Base-by-base conservation (phyloP, 257 asterid genomes). In the Solanum clarkiae region DNA sequence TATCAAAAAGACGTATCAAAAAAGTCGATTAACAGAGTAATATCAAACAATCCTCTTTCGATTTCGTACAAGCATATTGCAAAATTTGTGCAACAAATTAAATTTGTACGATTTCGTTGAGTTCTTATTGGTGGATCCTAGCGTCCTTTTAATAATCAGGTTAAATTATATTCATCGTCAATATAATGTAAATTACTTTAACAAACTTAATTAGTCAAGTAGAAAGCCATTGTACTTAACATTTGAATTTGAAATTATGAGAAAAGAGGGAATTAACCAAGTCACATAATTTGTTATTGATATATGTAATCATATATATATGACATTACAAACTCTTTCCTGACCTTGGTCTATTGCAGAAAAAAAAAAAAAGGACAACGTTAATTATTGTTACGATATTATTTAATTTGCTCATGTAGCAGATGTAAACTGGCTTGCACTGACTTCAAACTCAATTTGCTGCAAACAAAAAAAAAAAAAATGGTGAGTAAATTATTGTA, bases 361-460 rank as follows among this genome's bases (percentile, higher is more conserved):
- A 7, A 9, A 66, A 40, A 15, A 45, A 10, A 9, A 51, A 42
- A 7, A 4, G 18, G 13, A 49, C 24, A 49, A 24, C 56, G 15
- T 24, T 14, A 77, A 51, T 77, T 77, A 77, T 77, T 77, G 24
- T 53, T 26, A 51, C 8, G 6, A 51, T 26, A 77, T 51, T 49
- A 51, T 77, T 77, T 53, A 5, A 51, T 77, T 77, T 53, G 45
- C 26, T 18, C 17, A 69, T 0, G 29, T 1, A 51, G 16, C 44
- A 0, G 1, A 40, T 8, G 24, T 14, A 55, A 77, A 15, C 62
- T 51, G 14, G 24, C 22, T 49, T 45, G 45, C 17, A 49, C 10
- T 53, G 82, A 51, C 42, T 24, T 15, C 26, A 51, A 77, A 51
- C 82, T 77, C 82, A 77, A 10, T 77, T 77, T 77, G 82, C 82